Conservation (phyloP, 345 rosid genomes). For the Populus davidiana region DNA sequence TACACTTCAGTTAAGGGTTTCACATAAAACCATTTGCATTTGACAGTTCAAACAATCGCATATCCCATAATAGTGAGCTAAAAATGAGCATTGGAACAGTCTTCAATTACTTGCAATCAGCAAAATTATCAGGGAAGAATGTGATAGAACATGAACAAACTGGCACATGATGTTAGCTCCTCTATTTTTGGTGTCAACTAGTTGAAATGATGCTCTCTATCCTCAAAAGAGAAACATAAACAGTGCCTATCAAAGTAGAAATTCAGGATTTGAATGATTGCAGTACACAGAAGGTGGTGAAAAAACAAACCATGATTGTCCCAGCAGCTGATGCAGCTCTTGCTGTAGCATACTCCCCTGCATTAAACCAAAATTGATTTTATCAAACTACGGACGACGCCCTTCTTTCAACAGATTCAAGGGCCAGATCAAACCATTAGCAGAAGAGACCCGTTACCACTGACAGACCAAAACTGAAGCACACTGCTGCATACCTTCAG, state of each 20-base stretch:
- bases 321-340: constrained; percentile 85
- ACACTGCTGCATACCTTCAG: constrained; percentile 53
- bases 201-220: not conserved
- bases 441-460: not conserved
- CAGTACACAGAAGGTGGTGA: not conserved
- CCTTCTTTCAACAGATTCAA: not conserved
- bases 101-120: not conserved
- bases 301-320: constrained; percentile 75
- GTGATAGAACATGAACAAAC: not conserved
- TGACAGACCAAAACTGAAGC: not conserved
- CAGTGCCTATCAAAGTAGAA: not conserved
- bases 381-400: not conserved
- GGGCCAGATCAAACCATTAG: not conserved
- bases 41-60: not conserved
- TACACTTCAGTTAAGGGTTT: not conserved
- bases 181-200: not conserved
- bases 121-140: not conserved
- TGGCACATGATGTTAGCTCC: not conserved
- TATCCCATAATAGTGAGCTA: not conserved
- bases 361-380: constrained; percentile 7
- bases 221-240: not conserved
- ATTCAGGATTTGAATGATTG: not conserved
- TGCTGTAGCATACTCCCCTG: constrained; percentile 96
- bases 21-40: not conserved
- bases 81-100: not conserved